A percentile compares a stretch with the other conserved stretches of the same genome.
Evolutionary conservation across 768 basidiomycete genomes (phyloP).

Genomic region (Boletus subparvulus): DNA sequence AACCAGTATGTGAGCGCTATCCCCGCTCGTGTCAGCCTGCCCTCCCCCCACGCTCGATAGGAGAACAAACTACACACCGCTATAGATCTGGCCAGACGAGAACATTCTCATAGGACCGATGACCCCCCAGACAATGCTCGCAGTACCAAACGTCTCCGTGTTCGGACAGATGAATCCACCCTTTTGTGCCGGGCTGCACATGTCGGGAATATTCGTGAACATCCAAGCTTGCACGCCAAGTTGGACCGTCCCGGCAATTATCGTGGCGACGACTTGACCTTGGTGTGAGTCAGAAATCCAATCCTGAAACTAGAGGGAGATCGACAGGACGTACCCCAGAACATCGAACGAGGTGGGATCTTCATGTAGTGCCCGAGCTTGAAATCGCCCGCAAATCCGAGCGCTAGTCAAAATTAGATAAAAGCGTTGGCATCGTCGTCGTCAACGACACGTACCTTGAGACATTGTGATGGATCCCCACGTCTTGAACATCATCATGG

Average conservation of each 20-base stretch:
- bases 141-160: conserved; percentile 75
- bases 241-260: conserved; percentile 66
- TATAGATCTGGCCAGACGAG: conserved; percentile 62
- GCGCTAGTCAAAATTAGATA: conserved; percentile 34
- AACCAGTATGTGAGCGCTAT: conserved; percentile 66
- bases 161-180: conserved; percentile 68
- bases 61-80: conserved; percentile 29
- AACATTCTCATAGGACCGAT: conserved; percentile 77
- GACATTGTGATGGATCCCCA: conserved; percentile 67
- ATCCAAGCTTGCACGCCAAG: conserved; percentile 67
- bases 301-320: neutral
- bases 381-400: conserved; percentile 68
- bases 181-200: conserved; percentile 29
- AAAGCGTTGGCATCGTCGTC: too few relatives aligned
- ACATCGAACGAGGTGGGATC: conserved; percentile 66
- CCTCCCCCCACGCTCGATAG: neutral
- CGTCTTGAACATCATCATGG: conserved; percentile 80
- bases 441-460: conserved; percentile 28
- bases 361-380: conserved; percentile 79
- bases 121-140: conserved; percentile 79
- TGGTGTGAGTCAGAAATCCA: neutral
- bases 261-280: conserved; percentile 60
- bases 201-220: conserved; percentile 41
- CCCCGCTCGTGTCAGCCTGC: neutral
- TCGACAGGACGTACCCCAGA: conserved; percentile 40